These are phyloP conservation scores for Boletus insuetus DNA, from an alignment of 768 basidiomycete species.

Conservation along the genomic window DNA sequence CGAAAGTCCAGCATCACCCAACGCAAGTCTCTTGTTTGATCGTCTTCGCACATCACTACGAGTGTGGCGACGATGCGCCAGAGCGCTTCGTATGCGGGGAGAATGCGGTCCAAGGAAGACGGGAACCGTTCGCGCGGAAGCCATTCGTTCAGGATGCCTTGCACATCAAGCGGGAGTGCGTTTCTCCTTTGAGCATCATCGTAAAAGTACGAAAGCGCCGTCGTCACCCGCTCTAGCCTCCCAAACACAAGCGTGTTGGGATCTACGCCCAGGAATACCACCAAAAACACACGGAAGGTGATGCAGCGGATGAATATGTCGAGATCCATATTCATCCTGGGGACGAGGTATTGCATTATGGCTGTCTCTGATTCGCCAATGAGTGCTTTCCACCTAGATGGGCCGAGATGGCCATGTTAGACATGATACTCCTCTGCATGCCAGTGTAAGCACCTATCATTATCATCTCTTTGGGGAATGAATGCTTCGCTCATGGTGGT, in stretches of 20 bases:
- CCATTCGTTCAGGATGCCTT: slow-evolving; percentile 38
- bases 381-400: slow-evolving; percentile 16
- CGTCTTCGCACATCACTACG: slow-evolving; percentile 31
- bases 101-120: slow-evolving; percentile 46
- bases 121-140: slow-evolving; percentile 30
- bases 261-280: slow-evolving; percentile 40
- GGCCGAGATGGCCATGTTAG: slow-evolving; percentile 2
- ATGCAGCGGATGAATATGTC: slow-evolving; percentile 43
- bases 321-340: slow-evolving; percentile 26
- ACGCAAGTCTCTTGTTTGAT: slow-evolving; percentile 15
- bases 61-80: slow-evolving; percentile 60
- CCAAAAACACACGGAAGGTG: slow-evolving; percentile 41
- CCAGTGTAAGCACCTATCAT: slow-evolving; percentile 13
- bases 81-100: slow-evolving; percentile 60
- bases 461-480: slow-evolving; percentile 1
- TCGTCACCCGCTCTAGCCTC: slow-evolving; percentile 38
- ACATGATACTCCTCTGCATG: background rate
- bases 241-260: slow-evolving; percentile 16
- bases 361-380: slow-evolving; percentile 9
- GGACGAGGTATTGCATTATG: slow-evolving; percentile 11
- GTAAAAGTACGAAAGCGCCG: slow-evolving; percentile 43
- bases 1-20: slow-evolving; percentile 38
- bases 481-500: slow-evolving; percentile 1
- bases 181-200: slow-evolving; percentile 27
- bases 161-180: slow-evolving; percentile 34